phyloP scores from a whole-genome alignment of 78 protist species.

The Dictyostelium purpureum region DNA sequence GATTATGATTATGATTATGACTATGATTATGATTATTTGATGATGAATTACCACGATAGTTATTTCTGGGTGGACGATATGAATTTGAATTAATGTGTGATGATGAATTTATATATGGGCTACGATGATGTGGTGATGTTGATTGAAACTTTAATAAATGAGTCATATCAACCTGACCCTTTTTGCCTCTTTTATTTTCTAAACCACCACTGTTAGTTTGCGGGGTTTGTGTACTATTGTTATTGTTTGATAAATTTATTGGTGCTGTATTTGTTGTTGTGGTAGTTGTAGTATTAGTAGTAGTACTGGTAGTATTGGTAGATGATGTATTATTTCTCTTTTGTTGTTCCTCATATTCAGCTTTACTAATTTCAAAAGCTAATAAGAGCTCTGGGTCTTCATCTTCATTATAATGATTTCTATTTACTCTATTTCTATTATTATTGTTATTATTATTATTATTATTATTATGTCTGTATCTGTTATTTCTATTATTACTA shows the following conservation, averaged over 20 bases:
- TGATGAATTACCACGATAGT: not conserved
- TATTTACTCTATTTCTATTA: not conserved
- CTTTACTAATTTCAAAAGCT: constrained; percentile 48
- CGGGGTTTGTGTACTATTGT: not conserved
- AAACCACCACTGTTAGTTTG: too few relatives aligned
- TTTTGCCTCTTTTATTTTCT: constrained; percentile 8
- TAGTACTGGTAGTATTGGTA: not conserved
- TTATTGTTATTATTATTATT: not conserved
- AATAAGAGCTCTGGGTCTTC: constrained; percentile 3
- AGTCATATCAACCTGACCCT: constrained; percentile 29
- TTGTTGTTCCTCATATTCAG: constrained; percentile 26
- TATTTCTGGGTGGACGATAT: not conserved
- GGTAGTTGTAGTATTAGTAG: not conserved
- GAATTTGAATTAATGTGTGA: not conserved
- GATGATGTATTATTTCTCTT: not conserved
- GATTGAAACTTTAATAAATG: constrained; percentile 29
- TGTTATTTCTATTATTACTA: not conserved
- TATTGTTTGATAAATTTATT: not conserved
- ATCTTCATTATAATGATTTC: constrained; percentile 7
- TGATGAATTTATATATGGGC: not conserved
- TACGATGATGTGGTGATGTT: not conserved
- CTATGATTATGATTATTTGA: not conserved
- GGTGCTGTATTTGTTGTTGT: not conserved
- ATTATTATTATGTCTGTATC: not conserved
- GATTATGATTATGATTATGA: not conserved